Evolutionary conservation across 2,329 filamentous ascomycete species (phyloP).

Genomic region (Nemania sp.): DNA sequence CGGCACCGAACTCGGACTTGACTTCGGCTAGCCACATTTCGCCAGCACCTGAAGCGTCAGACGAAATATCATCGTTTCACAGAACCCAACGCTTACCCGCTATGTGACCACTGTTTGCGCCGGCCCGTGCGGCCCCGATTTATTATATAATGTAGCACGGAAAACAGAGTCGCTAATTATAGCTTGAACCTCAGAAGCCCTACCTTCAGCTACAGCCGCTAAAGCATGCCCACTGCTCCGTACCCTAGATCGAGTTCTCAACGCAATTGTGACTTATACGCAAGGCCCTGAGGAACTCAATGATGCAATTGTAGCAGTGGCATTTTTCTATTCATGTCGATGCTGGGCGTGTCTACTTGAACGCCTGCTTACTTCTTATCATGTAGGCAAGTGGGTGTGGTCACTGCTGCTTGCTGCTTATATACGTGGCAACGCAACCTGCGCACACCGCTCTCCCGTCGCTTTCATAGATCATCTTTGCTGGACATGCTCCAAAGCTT

Average conservation of each 20-base stretch:
- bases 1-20: neutral
- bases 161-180: conserved; percentile 16
- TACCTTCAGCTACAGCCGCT: conserved; percentile 21
- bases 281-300: no score
- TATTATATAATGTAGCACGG: neutral
- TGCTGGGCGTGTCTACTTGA: no score
- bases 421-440: neutral
- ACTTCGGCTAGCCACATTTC: neutral
- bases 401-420: no score
- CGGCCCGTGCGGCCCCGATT: neutral
- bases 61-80: conserved; percentile 8
- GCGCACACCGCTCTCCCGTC: neutral
- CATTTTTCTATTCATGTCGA: no score
- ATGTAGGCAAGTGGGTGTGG: no score
- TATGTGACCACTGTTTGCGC: neutral
- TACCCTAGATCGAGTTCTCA: no score
- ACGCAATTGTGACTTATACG: no score
- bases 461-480: neutral
- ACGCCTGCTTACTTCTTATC: no score
- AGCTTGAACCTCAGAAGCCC: conserved; percentile 14
- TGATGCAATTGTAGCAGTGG: no score
- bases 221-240: no score
- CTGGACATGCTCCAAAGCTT: neutral
- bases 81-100: neutral
- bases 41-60: neutral